Evolutionary conservation across 192 early-diverging fungal species (phyloP), one percentile per base, ranked within the genome.

Genomic region (Coemansia sp.): DNA sequence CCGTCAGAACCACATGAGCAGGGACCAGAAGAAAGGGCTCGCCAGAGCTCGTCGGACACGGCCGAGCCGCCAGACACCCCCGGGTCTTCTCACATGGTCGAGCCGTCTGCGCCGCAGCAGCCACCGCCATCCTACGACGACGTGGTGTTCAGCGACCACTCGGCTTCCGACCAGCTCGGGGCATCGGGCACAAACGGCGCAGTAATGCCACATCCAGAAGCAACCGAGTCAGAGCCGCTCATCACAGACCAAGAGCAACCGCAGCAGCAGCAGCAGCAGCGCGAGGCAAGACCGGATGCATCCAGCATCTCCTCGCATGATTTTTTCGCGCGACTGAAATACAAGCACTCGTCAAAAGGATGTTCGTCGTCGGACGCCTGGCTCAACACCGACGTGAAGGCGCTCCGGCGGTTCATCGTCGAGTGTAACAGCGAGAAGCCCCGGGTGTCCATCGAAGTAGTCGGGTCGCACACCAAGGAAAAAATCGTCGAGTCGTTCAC

Each of bases 81-180:
- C 32, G 32, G 9, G 32, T 58, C 56, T n/a, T 23, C 27, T 4
- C 23, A n/a, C 20, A 32, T 58, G 56, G 55, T 27, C 10, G 66
- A 71, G 29, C 58, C 69, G 25, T 62, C 76, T 6, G 71, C 71
- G 11, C 70, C 67, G 24, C 63, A 55, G 54, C 69, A 61, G 4
- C 59, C 64, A 10, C 69, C 69, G 29, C 76, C 76, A 9, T 73
- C 76, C 0, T 79, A 79, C 55, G 76, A 79, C 61, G 76, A 79
- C 28, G 71, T 64, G 24, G 39, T 73, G 7, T 61, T 55, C 5
- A 50, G 60, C 42, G 47, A 62, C 6, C 63, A 66, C 49, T 42
- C 19, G 23, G 70, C 63, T 13, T 23, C 13, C 25, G 36, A 19
- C n/a, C 58, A 28, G 19, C 59, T 59, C 60, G 24, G 29, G 30